Conservation (phyloP, 306 rosid species). For the Medicago arabica region DNA sequence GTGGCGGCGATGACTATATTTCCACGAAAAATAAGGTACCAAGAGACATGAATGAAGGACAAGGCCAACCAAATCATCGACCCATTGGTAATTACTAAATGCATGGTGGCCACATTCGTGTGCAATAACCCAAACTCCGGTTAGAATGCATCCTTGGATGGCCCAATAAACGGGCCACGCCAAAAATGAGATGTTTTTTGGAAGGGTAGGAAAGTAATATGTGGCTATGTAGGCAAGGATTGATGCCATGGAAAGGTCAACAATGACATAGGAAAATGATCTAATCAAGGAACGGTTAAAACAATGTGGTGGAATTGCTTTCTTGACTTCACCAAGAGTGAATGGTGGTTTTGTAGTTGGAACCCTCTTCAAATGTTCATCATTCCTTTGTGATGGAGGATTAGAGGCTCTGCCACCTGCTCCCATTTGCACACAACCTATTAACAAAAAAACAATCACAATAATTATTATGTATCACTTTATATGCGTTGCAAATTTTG, state of each 20-base stretch:
- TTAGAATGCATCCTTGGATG: slow-evolving; percentile 65
- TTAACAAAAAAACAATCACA: background rate
- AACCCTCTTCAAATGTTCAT: slow-evolving; percentile 52
- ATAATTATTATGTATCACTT: no score
- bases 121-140: slow-evolving; percentile 87
- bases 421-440: slow-evolving; percentile 63
- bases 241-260: slow-evolving; percentile 59
- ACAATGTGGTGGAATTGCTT: slow-evolving; percentile 78
- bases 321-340: slow-evolving; percentile 65
- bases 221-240: slow-evolving; percentile 53
- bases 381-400: slow-evolving; percentile 36
- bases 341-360: slow-evolving; percentile 71
- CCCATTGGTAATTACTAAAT: slow-evolving; percentile 73
- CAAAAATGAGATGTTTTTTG: slow-evolving; percentile 43
- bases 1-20: slow-evolving; percentile 89
- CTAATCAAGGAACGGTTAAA: slow-evolving; percentile 66
- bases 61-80: slow-evolving; percentile 72
- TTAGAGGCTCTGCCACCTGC: slow-evolving; percentile 65
- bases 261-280: slow-evolving; percentile 67
- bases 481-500: no score
- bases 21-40: slow-evolving; percentile 88
- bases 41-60: slow-evolving; percentile 71
- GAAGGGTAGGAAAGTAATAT: slow-evolving; percentile 54
- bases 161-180: slow-evolving; percentile 73
- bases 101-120: slow-evolving; percentile 62